Evolutionary conservation across 2,329 filamentous ascomycete species (phyloP).

Genomic region (Trichoderma brevicompactum): DNA sequence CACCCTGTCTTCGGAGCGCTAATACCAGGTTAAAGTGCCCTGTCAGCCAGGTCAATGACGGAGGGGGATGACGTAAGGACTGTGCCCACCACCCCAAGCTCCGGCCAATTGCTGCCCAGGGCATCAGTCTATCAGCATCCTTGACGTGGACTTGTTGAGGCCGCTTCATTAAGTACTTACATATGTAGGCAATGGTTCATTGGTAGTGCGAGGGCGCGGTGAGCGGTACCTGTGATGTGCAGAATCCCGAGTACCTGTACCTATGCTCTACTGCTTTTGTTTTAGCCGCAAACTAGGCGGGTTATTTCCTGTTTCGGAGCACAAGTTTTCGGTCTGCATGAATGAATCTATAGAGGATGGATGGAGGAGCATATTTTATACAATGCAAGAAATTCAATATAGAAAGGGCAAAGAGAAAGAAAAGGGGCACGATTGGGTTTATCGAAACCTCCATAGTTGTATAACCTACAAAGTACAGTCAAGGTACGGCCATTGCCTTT

Average conservation of each 20-base stretch:
- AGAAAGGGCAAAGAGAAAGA: too few relatives aligned
- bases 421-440: too few relatives aligned
- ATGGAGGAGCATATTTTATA: too few relatives aligned
- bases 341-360: too few relatives aligned
- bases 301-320: conserved; percentile 5
- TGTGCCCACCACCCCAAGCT: background rate
- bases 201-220: background rate
- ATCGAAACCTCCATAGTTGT: too few relatives aligned
- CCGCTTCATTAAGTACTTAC: too few relatives aligned
- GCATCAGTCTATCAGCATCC: background rate
- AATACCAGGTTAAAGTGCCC: background rate
- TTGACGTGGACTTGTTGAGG: background rate
- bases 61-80: conserved; percentile 24
- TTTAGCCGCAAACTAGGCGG: background rate
- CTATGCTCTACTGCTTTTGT: background rate
- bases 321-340: too few relatives aligned
- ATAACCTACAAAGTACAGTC: too few relatives aligned
- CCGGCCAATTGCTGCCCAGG: conserved; percentile 4
- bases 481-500: too few relatives aligned
- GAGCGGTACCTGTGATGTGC: background rate
- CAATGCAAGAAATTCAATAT: too few relatives aligned
- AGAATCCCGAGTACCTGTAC: background rate
- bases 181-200: background rate
- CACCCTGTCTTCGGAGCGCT: background rate
- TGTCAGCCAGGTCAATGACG: background rate